Percentiles rank a stretch among this genome's conserved stretches.
Evolutionary conservation across 2,329 filamentous ascomycete genomes (phyloP).

Genomic region (Alternaria postmessia): DNA sequence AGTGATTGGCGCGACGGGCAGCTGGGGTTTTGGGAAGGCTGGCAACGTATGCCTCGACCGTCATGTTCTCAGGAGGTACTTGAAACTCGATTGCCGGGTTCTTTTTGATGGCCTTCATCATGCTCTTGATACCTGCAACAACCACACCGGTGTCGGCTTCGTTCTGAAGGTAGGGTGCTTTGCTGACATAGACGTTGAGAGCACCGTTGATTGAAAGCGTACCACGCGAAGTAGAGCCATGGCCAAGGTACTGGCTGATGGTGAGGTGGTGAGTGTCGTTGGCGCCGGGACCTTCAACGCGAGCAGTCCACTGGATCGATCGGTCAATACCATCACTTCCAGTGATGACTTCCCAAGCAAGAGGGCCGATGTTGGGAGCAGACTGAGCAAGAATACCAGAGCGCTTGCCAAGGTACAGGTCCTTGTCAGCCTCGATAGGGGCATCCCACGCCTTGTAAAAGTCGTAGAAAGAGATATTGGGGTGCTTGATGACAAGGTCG

Average conservation of each 20-base stretch:
- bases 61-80: slow-evolving; percentile 60
- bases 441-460: slow-evolving; percentile 68
- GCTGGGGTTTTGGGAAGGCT: slow-evolving; percentile 51
- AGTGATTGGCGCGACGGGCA: slow-evolving; percentile 56
- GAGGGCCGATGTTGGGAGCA: slow-evolving; percentile 70
- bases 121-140: slow-evolving; percentile 68
- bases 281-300: slow-evolving; percentile 65
- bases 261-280: slow-evolving; percentile 52
- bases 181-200: slow-evolving; percentile 66
- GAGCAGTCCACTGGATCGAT: slow-evolving; percentile 71
- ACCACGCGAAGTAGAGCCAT: slow-evolving; percentile 69
- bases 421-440: slow-evolving; percentile 52
- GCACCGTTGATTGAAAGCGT: slow-evolving; percentile 66
- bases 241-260: slow-evolving; percentile 67
- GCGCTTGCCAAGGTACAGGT: slow-evolving; percentile 56
- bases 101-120: slow-evolving; percentile 63
- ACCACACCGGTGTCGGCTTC: slow-evolving; percentile 69
- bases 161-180: slow-evolving; percentile 66
- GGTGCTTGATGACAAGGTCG: slow-evolving; percentile 61
- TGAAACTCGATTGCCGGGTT: slow-evolving; percentile 66
- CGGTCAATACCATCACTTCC: slow-evolving; percentile 67
- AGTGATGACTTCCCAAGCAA: slow-evolving; percentile 68
- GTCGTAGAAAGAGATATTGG: slow-evolving; percentile 67
- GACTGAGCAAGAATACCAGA: slow-evolving; percentile 70
- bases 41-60: slow-evolving; percentile 65